These are phyloP conservation scores for Cercospora sp. DNA, from an alignment of 2,329 filamentous ascomycete genomes.

Conservation along the genomic window DNA sequence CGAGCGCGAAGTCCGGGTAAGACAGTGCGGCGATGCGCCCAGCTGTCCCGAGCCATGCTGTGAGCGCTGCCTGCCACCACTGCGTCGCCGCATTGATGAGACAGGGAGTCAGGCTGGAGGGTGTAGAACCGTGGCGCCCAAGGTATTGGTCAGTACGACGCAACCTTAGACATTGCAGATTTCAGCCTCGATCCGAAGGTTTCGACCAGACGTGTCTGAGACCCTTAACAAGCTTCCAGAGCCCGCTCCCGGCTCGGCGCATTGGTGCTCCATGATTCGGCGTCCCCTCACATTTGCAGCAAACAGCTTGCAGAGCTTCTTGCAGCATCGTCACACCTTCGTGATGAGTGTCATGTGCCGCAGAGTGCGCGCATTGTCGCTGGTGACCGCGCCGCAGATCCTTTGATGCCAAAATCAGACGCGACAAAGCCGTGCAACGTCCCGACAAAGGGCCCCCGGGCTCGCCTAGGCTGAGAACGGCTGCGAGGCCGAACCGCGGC, in stretches of 20 bases:
- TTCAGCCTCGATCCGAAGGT: slow-evolving; percentile 14
- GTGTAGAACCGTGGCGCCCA: slow-evolving; percentile 9
- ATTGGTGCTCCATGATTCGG: slow-evolving; percentile 9
- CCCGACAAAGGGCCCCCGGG: slow-evolving; percentile 18
- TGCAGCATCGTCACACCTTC: slow-evolving; percentile 7
- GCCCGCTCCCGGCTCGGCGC: slow-evolving; percentile 12
- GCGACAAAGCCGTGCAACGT: slow-evolving; percentile 18
- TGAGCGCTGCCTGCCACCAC: neutral
- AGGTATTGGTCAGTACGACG: slow-evolving; percentile 9
- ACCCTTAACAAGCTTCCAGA: slow-evolving; percentile 12
- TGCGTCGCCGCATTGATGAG: neutral
- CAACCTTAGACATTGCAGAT: slow-evolving; percentile 4
- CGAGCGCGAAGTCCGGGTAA: slow-evolving; percentile 1
- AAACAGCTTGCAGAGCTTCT: slow-evolving; percentile 1
- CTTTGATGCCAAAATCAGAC: slow-evolving; percentile 1
- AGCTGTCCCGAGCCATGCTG: neutral
- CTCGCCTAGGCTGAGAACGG: slow-evolving; percentile 6
- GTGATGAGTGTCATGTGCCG: slow-evolving; percentile 1
- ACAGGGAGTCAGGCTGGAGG: neutral
- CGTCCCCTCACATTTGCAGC: neutral
- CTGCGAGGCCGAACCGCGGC: slow-evolving; percentile 12
- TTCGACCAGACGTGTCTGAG: slow-evolving; percentile 12
- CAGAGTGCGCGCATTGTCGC: slow-evolving; percentile 5
- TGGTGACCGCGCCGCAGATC: slow-evolving; percentile 8
- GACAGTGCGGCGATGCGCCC: neutral